Base-by-base conservation (phyloP, 1,139 yeast genomes). In the Debaryomyces singareniensis region DNA sequence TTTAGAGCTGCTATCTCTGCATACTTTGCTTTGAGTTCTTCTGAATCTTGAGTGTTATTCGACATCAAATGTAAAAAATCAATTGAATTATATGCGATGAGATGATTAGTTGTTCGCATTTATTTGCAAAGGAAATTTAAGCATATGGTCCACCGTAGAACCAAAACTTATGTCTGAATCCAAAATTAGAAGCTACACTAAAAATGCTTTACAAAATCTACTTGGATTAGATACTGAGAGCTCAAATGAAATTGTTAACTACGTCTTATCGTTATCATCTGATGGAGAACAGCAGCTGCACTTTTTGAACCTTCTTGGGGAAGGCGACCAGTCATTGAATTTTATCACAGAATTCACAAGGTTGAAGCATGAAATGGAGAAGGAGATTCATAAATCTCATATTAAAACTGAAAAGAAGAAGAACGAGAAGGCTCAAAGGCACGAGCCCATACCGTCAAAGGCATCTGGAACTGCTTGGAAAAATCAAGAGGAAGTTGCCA, bases 291-390 rank as follows among this genome's bases (percentile, higher is more conserved):
- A 72, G 11, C 59, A 59, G 16, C 57, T 55, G 20, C 77, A 76
- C 46, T 71, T 75, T 42, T 43, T 67, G 14, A 70, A 72, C 30
- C 47, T 76, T 13, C 46, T 75, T 13, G 82, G 82, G 3, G 74
- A 74, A 33, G 61, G 75, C 11, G 68, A 68, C 11, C 67, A 58
- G 10, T 53, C 74, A 2, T 43, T 63, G 16, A 45, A 51, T 5
- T 69, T 73, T 39, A 53, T 70, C 2, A 35, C 54, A 3, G 54
- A 44, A 14, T 68, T 70, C 35, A 34, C 44, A 25, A 32, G 36
- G 3, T 30, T 43, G 12, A 49, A 45, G 29, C 24, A 32, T 11
- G 35, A 43, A 31, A 39, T 31, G 2, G 39, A 36, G n/a, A 15
- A 14, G 21, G 9, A 18, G n/a, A 18, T 12, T 31, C 29, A 31